These are phyloP conservation scores for Phytophthora hybrid DNA, from an alignment of 352 stramenopile species.

Conservation along the genomic window DNA sequence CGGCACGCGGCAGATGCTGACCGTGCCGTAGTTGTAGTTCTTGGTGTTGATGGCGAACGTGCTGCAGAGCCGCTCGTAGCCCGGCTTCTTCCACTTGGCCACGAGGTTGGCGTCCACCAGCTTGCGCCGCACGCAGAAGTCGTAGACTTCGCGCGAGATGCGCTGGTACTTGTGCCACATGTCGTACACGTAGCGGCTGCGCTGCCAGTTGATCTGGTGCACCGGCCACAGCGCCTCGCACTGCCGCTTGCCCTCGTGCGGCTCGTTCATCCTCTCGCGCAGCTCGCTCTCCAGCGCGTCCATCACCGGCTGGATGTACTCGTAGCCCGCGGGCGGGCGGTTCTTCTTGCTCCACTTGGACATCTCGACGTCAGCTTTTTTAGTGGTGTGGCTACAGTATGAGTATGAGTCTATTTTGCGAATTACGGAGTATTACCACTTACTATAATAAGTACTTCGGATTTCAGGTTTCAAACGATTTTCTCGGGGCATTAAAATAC, in stretches of 20 bases:
- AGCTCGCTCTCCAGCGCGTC: conserved; percentile 97
- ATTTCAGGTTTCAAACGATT: too few species aligned
- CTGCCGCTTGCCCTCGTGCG: conserved; percentile 97
- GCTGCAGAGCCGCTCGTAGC: conserved; percentile 98
- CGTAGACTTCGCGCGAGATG: conserved; percentile 97
- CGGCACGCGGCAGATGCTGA: conserved; percentile 98
- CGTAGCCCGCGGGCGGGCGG: conserved; percentile 93
- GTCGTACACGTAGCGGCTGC: conserved; percentile 98
- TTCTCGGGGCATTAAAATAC: too few species aligned
- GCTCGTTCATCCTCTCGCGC: conserved; percentile 97
- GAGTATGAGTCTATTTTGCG: too few species aligned
- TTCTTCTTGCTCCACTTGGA: conserved; percentile 90
- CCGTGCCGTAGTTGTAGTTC: conserved; percentile 99
- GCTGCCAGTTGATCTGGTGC: conserved; percentile 99
- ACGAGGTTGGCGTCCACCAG: conserved; percentile 97
- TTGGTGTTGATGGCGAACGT: conserved; percentile 99
- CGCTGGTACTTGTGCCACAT: conserved; percentile 98
- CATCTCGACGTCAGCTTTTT: conserved; percentile 46
- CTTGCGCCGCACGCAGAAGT: conserved; percentile 97
- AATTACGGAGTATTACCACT: too few species aligned
- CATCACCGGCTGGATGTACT: conserved; percentile 96
- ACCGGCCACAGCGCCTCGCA: conserved; percentile 98
- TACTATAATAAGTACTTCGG: too few species aligned
- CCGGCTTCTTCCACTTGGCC: conserved; percentile 99
- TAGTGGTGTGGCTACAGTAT: too few species aligned